Evolutionary conservation across 176 grass and related monocot species (phyloP), one percentile per base, ranked within the genome.

Genomic region (Chrysopogon serrulatus): DNA sequence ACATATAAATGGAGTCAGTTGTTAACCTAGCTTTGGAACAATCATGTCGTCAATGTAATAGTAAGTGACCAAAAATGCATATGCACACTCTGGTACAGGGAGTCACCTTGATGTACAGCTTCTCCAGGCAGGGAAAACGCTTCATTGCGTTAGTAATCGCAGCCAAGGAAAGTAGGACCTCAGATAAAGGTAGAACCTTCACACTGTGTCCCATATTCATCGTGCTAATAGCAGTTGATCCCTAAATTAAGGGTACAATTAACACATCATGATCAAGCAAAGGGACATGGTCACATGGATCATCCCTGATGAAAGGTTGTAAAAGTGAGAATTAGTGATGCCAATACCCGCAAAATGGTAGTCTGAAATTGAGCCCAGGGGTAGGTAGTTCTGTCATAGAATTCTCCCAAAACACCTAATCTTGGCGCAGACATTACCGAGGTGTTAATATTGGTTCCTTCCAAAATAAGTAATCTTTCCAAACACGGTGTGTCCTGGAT

Each of bases 371-470:
- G 4, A 39, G 13, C 8, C 35, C 5, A 23, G 19, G 2, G 19
- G 19, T 11, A n/a, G n/a, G n/a, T n/a, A n/a, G n/a, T n/a, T n/a
- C n/a, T 0, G 4, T 10, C 10, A 5, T 5, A 4, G 1, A 39
- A 7, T 23, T 68, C 3, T 18, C 33, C 34, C 3, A 68, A 11
- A 40, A 40, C 7, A 6, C 0, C 0, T 21, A 68, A 6, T 14
- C 65, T 68, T 5, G 66, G 35, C 5, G 35, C 35, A 68, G 19
- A 68, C 21, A 68, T 14, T 39, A 68, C 34, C 1, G 65, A 68
- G 19, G 39, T 39, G 34, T 12, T 32, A 0, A 21, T 66, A 3
- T 4, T 9, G 4, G 5, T 2, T 8, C 8, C 17, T 13, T n/a
- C 0, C 1, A 39, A n/a, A 33, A 67, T 0, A 0, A 67, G 18